Conservation (phyloP, 208 protist species). For the Leishmania braziliensis region DNA sequence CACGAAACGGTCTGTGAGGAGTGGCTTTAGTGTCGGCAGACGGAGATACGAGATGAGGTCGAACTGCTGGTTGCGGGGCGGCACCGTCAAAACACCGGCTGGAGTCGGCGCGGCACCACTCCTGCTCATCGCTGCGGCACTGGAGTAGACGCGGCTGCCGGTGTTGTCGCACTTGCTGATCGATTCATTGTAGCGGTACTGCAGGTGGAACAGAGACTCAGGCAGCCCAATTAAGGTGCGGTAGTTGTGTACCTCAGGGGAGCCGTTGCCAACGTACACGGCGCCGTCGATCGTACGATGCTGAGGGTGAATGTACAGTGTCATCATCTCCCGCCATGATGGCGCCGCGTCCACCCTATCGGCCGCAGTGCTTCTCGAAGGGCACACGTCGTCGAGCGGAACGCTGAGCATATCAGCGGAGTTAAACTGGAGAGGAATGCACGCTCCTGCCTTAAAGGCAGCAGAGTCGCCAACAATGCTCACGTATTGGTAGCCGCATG, state of each 20-base stretch:
- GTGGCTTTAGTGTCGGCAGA: constrained; percentile 61
- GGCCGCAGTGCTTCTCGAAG: background rate
- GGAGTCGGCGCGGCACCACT: constrained; percentile 3
- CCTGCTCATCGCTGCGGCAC: background rate
- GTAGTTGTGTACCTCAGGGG: constrained; percentile 80
- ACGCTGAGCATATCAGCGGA: constrained; percentile 39
- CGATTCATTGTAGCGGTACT: constrained; percentile 80
- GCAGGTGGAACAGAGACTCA: constrained; percentile 81
- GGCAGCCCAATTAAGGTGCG: constrained; percentile 76
- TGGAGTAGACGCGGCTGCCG: background rate
- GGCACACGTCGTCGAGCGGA: constrained; percentile 27
- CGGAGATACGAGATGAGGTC: constrained; percentile 82
- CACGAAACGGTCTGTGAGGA: constrained; percentile 79
- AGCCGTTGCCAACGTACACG: constrained; percentile 81
- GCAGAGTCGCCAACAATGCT: constrained; percentile 39
- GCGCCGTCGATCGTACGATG: constrained; percentile 76
- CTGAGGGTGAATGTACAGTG: constrained; percentile 69
- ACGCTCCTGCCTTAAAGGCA: constrained; percentile 43
- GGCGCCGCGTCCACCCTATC: too few species aligned
- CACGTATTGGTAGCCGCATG: constrained; percentile 70
- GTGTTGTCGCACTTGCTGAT: background rate
- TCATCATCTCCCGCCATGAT: constrained; percentile 46
- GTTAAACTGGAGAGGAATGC: constrained; percentile 53
- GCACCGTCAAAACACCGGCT: constrained; percentile 39
- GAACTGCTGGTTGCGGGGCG: constrained; percentile 43